Base-by-base conservation (phyloP, 345 rosid species). In the Eucalyptus caleyi region DNA sequence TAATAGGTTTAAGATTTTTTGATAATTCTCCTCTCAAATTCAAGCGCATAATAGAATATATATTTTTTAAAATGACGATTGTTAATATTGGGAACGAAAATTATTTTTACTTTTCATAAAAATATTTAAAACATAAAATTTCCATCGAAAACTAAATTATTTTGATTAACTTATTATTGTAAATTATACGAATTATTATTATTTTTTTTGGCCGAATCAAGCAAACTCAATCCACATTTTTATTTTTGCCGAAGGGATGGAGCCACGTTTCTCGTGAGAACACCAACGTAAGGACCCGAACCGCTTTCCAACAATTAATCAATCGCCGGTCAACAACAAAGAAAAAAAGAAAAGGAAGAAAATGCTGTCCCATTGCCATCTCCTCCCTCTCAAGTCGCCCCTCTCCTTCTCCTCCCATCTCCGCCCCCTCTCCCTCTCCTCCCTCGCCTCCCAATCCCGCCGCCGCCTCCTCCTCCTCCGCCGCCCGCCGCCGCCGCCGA, bases 351-450 rank as follows among this genome's bases (percentile, higher is more conserved):
- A 16, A 8, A 19, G 21, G 10, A 7, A 40, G 27, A 23, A 77
- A 11, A 77, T 50, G 60, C 42, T 51, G 34, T 51, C 87, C 23
- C 87, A 86, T 3, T n/a, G 45, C 82, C 88, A 67, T 67, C 87
- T 27, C 37, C 86, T 89, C 89, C 24, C 91, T 81, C 91, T 89
- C 87, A 89, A 82, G 49, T 32, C 56, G 87, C 86, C 90, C 89
- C 88, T 69, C 50, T 51, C 86, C 37, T 85, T 82, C 90, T 87
- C 86, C 50, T 86, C 83, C 89, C 50, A 92, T 92, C 92, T 92
- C 90, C 93, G 92, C 90, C 90, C 89, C 88, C 93, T 87, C 88
- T 94, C 92, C 90, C 89, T 89, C 92, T 86, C 88, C 90, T 88
- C 90, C 86, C 67, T 91, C 92, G 3, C 37, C 88, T 89, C 88